phyloP scores from a whole-genome alignment of 2,329 filamentous ascomycete genomes.

The Trichothecium sympodiale region DNA sequence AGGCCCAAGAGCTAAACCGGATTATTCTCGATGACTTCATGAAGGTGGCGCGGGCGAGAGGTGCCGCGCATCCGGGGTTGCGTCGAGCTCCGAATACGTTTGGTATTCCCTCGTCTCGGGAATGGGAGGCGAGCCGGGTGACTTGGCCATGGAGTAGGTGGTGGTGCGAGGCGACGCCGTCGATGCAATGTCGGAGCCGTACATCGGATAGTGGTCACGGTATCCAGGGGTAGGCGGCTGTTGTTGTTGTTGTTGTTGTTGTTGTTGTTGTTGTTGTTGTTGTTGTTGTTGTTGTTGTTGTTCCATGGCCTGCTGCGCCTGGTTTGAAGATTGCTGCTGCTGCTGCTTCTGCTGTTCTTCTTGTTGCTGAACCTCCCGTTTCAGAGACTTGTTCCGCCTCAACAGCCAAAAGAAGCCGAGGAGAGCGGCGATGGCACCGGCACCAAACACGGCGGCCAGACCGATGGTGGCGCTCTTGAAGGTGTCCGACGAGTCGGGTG shows the following conservation, averaged over 20 bases:
- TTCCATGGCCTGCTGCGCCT: not conserved
- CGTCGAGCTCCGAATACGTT: too few species aligned
- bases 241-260: not conserved
- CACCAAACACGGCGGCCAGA: constrained; percentile 12
- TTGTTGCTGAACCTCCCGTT: constrained; percentile 3
- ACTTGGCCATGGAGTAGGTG: too few species aligned
- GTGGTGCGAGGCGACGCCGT: too few species aligned
- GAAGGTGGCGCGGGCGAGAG: too few species aligned
- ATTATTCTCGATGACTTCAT: too few species aligned
- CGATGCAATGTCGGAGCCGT: too few species aligned
- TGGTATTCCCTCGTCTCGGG: too few species aligned
- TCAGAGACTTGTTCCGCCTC: constrained; percentile 11
- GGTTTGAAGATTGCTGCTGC: not conserved
- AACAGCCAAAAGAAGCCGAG: constrained; percentile 10
- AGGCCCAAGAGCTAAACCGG: too few species aligned
- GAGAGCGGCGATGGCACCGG: constrained; percentile 8
- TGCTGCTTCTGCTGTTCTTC: not conserved
- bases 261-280: not conserved
- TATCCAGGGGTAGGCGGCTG: too few species aligned
- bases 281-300: not conserved
- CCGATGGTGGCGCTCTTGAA: constrained; percentile 15
- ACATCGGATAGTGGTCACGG: too few species aligned
- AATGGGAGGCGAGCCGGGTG: too few species aligned
- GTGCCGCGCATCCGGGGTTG: too few species aligned
- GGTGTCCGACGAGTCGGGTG: constrained; percentile 6